Percentiles rank a stretch among this genome's conserved stretches.
Evolutionary conservation across 164 flowering plant species (phyloP).

Genomic region (Cinnamomum chago): DNA sequence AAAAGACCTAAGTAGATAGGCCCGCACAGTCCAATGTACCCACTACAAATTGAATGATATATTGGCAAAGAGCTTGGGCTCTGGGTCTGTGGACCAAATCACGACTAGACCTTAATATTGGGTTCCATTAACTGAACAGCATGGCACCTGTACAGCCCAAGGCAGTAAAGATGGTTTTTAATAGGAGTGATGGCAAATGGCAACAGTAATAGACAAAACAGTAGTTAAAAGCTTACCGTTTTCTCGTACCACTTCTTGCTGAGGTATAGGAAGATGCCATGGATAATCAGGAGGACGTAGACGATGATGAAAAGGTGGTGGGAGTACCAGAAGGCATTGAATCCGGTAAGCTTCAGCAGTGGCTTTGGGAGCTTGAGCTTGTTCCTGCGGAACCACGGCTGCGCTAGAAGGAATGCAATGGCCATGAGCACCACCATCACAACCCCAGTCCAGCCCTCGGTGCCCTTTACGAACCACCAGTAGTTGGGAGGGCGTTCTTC

Average conservation of each 20-base stretch:
- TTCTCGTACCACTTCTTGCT: constrained; percentile 60
- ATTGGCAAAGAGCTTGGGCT: too few relatives aligned
- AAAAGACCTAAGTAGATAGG: too few relatives aligned
- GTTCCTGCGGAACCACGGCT: constrained; percentile 62
- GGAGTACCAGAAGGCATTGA: constrained; percentile 87
- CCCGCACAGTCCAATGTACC: too few relatives aligned
- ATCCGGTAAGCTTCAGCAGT: constrained; percentile 56
- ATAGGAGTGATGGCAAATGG: too few relatives aligned
- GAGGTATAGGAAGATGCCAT: constrained; percentile 62
- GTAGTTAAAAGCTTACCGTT: constrained; percentile 35
- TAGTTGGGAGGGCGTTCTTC: constrained; percentile 42
- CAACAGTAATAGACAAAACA: not conserved
- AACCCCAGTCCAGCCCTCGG: constrained; percentile 70
- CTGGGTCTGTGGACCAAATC: too few relatives aligned
- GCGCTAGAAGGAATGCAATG: constrained; percentile 51
- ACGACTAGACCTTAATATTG: too few relatives aligned
- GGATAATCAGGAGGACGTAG: constrained; percentile 47
- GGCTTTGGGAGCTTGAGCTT: constrained; percentile 43
- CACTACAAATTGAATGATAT: too few relatives aligned
- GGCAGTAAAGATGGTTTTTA: too few relatives aligned
- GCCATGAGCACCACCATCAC: constrained; percentile 68
- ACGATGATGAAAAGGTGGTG: constrained; percentile 73
- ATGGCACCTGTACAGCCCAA: too few relatives aligned
- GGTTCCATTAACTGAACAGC: too few relatives aligned
- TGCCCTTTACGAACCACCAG: constrained; percentile 67